Base-by-base conservation (phyloP, 208 protist genomes). In the Trypanosoma vivax region DNA sequence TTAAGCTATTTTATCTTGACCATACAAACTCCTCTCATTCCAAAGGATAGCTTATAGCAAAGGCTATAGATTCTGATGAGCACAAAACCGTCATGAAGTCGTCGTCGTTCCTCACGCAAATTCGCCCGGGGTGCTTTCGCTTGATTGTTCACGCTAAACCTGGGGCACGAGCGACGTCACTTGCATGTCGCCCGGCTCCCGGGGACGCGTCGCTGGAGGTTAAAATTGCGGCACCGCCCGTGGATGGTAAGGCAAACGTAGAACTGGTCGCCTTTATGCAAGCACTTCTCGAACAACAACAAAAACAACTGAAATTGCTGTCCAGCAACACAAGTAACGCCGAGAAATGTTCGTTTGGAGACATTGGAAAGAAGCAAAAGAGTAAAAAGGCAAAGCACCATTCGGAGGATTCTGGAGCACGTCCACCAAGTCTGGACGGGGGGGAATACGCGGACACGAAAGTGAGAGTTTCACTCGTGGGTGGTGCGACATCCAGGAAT, bases 211-310 rank as follows among this genome's bases (percentile, higher is more conserved):
- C 71, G 11, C 49, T 87, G 0, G 79, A 90, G 30, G 52, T 90
- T 1, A 66, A 77, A 31, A 52, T 93, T 13, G 79, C 73, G 3
- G 86, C 86, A 0, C 82, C 79, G 11, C 82, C 86, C 10, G 71
- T 85, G 24, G 82, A 87, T 11, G 86, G 86, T 30, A 70, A 83
- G 48, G 86, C 86, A 1, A 93, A 93, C 53, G 65, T 50, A 31
- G 86, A 86, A 41, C 82, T 93, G 1, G 41, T 85, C 0, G 61
- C 76, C 25, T 93, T 83, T 51, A 49, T 90, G 25, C 69, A 81
- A 25, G 62, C 68, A 28, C 18, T 70, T 6, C 35, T 91, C 2
- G 69, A 82, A 50, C 35, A 46, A 2, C 60, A 78, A 28, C 40
- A 37, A 10, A 18, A 14, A 13, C 49, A 23, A 29, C 30, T 5